Percentiles rank a stretch among this genome's conserved stretches.
phyloP scores from a whole-genome alignment of 192 early-diverging fungal species.

The Oehlia diaphana region DNA sequence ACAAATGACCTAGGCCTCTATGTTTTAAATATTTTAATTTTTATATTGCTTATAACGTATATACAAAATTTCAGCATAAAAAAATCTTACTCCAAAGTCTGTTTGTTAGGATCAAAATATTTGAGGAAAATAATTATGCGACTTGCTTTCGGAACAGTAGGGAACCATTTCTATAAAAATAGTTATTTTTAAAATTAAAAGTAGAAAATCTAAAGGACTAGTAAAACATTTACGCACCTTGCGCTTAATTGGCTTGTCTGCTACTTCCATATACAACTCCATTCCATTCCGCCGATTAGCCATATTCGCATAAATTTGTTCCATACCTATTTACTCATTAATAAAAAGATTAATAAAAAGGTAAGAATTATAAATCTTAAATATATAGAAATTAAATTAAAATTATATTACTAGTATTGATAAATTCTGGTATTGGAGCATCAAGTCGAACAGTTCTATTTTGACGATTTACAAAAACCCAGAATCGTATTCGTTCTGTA shows the following conservation, averaged over 20 bases:
- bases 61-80: not conserved
- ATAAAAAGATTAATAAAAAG: not conserved
- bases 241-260: constrained; percentile 31
- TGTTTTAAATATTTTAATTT: not conserved
- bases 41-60: not conserved
- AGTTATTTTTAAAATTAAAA: not conserved
- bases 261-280: constrained; percentile 41
- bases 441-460: constrained; percentile 92
- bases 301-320: constrained; percentile 35
- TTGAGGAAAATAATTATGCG: constrained; percentile 80
- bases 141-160: not conserved
- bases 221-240: constrained; percentile 35
- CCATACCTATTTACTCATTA: constrained; percentile 38
- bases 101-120: constrained; percentile 69
- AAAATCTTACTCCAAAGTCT: constrained; percentile 58
- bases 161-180: constrained; percentile 7
- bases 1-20: constrained; percentile 59
- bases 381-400: too few relatives aligned
- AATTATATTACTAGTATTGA: too few relatives aligned
- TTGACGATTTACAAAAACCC: constrained; percentile 84
- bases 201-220: constrained; percentile 31
- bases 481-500: constrained; percentile 68
- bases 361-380: too few relatives aligned
- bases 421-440: constrained; percentile 50
- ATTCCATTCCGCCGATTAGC: constrained; percentile 37